Conservation (phyloP, 2,329 filamentous ascomycete species). For the Penicillium sp. region DNA sequence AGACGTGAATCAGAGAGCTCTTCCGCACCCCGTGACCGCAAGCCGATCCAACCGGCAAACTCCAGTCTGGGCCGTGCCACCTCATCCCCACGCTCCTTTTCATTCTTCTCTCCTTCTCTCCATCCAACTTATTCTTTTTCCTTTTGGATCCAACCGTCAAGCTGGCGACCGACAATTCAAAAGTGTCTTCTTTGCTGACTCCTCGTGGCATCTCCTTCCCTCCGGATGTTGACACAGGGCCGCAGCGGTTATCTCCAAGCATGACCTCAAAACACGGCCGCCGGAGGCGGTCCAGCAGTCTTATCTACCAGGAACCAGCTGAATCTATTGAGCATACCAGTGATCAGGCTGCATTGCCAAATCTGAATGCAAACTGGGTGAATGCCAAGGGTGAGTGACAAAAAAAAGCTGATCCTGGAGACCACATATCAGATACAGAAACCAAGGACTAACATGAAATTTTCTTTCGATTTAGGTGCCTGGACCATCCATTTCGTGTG, state of each 20-base stretch:
- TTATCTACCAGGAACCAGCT: constrained; percentile 95
- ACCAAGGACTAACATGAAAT: constrained; percentile 5
- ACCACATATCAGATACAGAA: constrained; percentile 6
- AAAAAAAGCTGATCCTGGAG: background rate
- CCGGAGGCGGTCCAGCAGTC: constrained; percentile 92
- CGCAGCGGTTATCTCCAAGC: constrained; percentile 55
- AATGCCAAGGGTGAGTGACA: constrained; percentile 84
- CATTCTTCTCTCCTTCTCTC: constrained; percentile 18
- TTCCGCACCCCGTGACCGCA: constrained; percentile 19
- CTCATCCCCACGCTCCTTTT: constrained; percentile 32
- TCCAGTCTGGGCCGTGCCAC: constrained; percentile 25
- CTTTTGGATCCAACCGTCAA: constrained; percentile 13
- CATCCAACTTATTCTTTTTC: constrained; percentile 16
- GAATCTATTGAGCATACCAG: constrained; percentile 97
- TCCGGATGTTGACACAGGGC: constrained; percentile 71
- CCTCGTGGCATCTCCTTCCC: constrained; percentile 90
- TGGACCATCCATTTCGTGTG: constrained; percentile 97
- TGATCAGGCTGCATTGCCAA: constrained; percentile 90
- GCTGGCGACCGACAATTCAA: constrained; percentile 63
- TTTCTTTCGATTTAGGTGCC: constrained; percentile 62
- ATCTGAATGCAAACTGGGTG: constrained; percentile 97
- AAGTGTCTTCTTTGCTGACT: constrained; percentile 90
- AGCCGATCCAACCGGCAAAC: constrained; percentile 23
- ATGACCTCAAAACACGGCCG: constrained; percentile 67
- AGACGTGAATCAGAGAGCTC: constrained; percentile 8